These are phyloP conservation scores for Arabis hirsuta DNA, from an alignment of 345 rosid genomes.

Conservation along the genomic window DNA sequence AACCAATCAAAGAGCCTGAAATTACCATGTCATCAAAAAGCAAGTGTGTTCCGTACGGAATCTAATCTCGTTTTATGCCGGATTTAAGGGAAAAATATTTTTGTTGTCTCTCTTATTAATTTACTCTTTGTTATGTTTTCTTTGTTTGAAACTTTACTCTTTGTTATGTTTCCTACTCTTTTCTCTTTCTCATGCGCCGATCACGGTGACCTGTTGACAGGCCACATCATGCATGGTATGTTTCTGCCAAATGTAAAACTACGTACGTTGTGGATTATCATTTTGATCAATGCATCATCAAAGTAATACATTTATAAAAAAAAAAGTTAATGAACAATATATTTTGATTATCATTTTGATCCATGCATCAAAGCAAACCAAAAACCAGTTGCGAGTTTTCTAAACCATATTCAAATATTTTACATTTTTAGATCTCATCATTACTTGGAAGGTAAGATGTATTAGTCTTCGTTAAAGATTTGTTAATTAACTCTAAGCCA, in stretches of 20 bases:
- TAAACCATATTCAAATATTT: too few relatives aligned
- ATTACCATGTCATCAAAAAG: conserved; percentile 31
- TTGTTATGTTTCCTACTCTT: not conserved
- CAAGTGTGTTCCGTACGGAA: conserved; percentile 34
- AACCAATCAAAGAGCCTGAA: conserved; percentile 25
- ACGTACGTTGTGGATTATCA: not conserved
- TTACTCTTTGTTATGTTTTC: not conserved
- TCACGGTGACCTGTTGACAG: conserved; percentile 32
- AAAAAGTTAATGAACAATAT: too few relatives aligned
- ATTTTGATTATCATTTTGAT: too few relatives aligned
- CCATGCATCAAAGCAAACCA: too few relatives aligned
- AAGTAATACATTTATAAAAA: too few relatives aligned
- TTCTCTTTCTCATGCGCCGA: conserved; percentile 2
- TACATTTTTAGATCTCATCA: too few relatives aligned
- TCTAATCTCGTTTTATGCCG: conserved; percentile 28
- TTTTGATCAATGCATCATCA: conserved; percentile 1
- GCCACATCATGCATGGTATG: conserved; percentile 20
- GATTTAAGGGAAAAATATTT: not conserved
- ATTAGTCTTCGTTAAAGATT: too few relatives aligned
- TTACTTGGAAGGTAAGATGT: too few relatives aligned
- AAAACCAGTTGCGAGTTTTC: too few relatives aligned
- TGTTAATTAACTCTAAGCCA: too few relatives aligned
- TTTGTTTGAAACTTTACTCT: not conserved
- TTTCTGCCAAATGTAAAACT: conserved; percentile 8
- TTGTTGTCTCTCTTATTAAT: not conserved